These are phyloP conservation scores for Phyllostachys edulis DNA, from an alignment of 176 grass and related monocot genomes.

Conservation along the genomic window DNA sequence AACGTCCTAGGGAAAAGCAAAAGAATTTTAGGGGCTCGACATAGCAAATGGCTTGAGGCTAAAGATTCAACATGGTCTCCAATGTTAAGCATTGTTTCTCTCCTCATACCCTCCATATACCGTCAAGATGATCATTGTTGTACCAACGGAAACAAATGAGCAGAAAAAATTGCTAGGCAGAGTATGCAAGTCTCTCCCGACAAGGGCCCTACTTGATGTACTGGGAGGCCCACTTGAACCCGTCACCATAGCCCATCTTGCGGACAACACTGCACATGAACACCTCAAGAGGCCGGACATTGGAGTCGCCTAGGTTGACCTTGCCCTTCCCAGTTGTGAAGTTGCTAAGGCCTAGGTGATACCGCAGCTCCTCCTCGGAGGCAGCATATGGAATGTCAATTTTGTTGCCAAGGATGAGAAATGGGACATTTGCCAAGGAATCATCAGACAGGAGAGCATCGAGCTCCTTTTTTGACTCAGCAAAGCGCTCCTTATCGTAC, in stretches of 20 bases:
- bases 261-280: slow-evolving; percentile 86
- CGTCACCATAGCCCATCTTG: slow-evolving; percentile 80
- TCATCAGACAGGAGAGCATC: slow-evolving; percentile 75
- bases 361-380: slow-evolving; percentile 73
- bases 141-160: slow-evolving; percentile 40
- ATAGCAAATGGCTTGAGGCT: slow-evolving; percentile 44
- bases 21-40: slow-evolving; percentile 41
- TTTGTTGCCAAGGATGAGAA: slow-evolving; percentile 80
- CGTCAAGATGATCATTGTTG: slow-evolving; percentile 36
- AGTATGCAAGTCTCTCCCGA: not conserved
- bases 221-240: slow-evolving; percentile 78
- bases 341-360: slow-evolving; percentile 70
- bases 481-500: slow-evolving; percentile 69
- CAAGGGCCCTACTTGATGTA: slow-evolving; percentile 66
- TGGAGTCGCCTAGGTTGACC: slow-evolving; percentile 66
- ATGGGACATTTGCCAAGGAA: slow-evolving; percentile 65
- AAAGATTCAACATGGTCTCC: slow-evolving; percentile 36
- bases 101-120: slow-evolving; percentile 43
- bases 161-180: slow-evolving; percentile 38
- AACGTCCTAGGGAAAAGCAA: slow-evolving; percentile 51
- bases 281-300: slow-evolving; percentile 68
- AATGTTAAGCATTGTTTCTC: slow-evolving; percentile 38
- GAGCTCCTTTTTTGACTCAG: slow-evolving; percentile 71
- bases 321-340: slow-evolving; percentile 83
- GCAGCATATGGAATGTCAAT: slow-evolving; percentile 77